Percentiles rank a stretch among this genome's conserved stretches.
Evolutionary conservation across 192 early-diverging fungal genomes (phyloP).

Genomic region (Fimicolochytrium jonesii): DNA sequence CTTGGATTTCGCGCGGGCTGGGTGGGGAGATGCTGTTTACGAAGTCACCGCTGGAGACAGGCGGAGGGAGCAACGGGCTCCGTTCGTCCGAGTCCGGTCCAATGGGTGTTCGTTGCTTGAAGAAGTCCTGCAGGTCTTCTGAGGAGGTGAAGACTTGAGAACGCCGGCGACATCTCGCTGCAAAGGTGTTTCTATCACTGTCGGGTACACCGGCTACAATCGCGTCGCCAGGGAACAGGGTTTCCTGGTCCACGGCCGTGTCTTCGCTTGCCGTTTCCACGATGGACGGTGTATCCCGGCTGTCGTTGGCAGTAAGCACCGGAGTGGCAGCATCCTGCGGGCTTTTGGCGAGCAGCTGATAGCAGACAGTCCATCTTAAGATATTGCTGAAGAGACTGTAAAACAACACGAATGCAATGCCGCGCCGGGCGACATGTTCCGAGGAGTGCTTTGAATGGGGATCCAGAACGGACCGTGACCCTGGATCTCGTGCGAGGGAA

Average conservation of each 20-base stretch:
- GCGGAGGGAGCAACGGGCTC: too few relatives aligned
- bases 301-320: conserved; percentile 28
- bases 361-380: conserved; percentile 74
- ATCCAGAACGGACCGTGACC: conserved; percentile 10
- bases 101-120: too few relatives aligned
- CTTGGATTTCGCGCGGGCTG: too few relatives aligned
- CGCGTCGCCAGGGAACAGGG: conserved; percentile 16
- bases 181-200: background rate
- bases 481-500: conserved; percentile 14
- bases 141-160: background rate
- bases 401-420: conserved; percentile 66
- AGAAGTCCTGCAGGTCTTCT: background rate
- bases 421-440: conserved; percentile 15
- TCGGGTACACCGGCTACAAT: background rate
- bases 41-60: too few relatives aligned
- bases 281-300: conserved; percentile 4
- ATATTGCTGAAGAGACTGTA: conserved; percentile 77
- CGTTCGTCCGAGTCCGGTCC: too few relatives aligned
- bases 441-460: conserved; percentile 3
- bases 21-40: too few relatives aligned
- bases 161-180: background rate
- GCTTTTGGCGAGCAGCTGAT: background rate
- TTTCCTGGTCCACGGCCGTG: background rate
- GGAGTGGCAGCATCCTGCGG: background rate
- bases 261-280: too few relatives aligned